Base-by-base conservation (phyloP, 139 green algal genomes). In the Astrephomene gubernaculifera region DNA sequence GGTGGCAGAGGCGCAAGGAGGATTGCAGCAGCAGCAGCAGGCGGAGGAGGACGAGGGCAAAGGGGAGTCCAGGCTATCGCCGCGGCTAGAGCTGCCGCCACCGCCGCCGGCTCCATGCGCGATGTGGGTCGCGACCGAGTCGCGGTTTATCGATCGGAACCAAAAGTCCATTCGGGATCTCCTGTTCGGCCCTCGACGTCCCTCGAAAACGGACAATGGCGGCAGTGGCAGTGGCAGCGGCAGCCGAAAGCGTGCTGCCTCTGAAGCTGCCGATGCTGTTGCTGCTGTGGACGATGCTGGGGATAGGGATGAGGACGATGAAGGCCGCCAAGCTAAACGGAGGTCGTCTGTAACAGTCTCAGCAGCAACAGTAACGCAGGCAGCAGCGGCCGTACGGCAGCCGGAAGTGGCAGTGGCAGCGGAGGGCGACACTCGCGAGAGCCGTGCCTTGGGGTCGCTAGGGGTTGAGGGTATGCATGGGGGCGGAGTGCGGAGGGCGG, bases 151-250 rank as follows among this genome's bases (percentile, higher is more conserved):
- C 6, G 86, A 94, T 67, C 80, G 71, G 10, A 86, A 33, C 71
- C 92, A 95, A 78, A 74, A 73, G 29, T 88, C 87, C 21, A 91
- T 93, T 2, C 60, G 83, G 22, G 64, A 84, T 31, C 89, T 94
- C 71, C n/a, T n/a, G n/a, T 91, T 94, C 73, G 87, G 86, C 0
- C n/a, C n/a, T n/a, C n/a, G n/a, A n/a, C n/a, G n/a, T n/a, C n/a
- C n/a, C n/a, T n/a, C 38, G 68, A 9, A 72, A 45, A 25, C 33
- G 17, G 6, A 10, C 63, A n/a, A n/a, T n/a, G 63, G 27, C 67
- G 22, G 67, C 12, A 8, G 67, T 44, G 35, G 65, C 33, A 49
- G 35, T 21, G 35, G 65, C 33, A n/a, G 33, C 38, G 65, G 21
- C 57, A 65, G 65, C 3, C 33, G 61, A 12, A 70, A 70, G 61